phyloP scores from a whole-genome alignment of 176 grass and related monocot genomes.

The Raddia distichophylla region DNA sequence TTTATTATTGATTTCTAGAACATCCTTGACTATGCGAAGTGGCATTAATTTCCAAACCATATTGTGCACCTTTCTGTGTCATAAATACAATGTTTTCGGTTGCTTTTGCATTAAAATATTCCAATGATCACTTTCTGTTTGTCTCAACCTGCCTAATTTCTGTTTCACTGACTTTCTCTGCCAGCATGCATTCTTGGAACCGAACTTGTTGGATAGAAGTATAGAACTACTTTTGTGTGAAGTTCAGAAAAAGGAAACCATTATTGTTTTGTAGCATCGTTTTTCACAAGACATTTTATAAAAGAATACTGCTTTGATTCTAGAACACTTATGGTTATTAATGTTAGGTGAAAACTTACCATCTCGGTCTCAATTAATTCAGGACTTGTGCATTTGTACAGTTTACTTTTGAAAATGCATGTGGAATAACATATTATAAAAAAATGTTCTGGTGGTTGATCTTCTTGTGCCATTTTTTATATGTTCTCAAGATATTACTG shows the following conservation, averaged over 20 bases:
- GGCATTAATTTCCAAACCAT: slow-evolving; percentile 24
- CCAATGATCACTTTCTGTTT: background rate
- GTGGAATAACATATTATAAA: background rate
- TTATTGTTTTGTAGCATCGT: no score
- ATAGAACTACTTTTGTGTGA: no score
- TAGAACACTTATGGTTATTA: background rate
- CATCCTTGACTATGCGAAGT: slow-evolving; percentile 21
- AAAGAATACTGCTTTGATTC: background rate
- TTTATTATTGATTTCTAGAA: slow-evolving; percentile 28
- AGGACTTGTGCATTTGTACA: background rate
- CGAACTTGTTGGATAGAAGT: no score
- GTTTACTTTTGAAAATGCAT: background rate
- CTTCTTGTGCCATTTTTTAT: background rate
- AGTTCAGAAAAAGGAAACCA: no score
- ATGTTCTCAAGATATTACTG: background rate
- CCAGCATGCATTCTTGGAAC: background rate
- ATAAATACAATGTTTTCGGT: slow-evolving; percentile 21
- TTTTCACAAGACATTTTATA: background rate
- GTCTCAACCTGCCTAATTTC: slow-evolving; percentile 9
- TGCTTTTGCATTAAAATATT: slow-evolving; percentile 16
- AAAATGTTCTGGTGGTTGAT: background rate
- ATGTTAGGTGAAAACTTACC: slow-evolving; percentile 12
- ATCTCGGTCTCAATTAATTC: background rate
- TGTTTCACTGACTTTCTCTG: background rate
- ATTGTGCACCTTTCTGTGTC: slow-evolving; percentile 4